Conservation (phyloP, 148 eudicot genomes). For the Linanthus parryae region DNA sequence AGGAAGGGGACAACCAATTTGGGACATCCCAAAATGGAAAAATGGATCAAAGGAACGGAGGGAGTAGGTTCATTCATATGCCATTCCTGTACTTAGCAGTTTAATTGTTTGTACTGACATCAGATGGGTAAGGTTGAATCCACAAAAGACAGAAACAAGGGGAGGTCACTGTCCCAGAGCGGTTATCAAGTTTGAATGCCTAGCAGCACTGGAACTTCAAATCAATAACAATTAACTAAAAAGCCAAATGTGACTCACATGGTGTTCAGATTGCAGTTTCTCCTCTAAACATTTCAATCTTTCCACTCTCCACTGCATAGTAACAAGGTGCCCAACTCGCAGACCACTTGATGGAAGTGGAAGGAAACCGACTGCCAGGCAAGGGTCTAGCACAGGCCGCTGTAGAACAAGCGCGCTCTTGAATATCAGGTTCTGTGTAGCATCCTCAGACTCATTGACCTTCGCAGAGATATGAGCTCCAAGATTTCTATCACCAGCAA, state of each 20-base stretch:
- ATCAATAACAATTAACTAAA: not conserved
- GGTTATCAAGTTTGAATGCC: not conserved
- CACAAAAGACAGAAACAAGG: no score
- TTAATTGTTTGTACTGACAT: no score
- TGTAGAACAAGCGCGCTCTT: constrained; percentile 78
- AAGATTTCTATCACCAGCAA: constrained; percentile 57
- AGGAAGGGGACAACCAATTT: no score
- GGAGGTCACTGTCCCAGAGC: not conserved
- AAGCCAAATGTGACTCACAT: constrained; percentile 32
- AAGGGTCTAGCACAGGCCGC: constrained; percentile 92
- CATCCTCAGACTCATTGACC: constrained; percentile 28
- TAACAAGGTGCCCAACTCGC: constrained; percentile 83
- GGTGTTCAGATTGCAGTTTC: constrained; percentile 28
- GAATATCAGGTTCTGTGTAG: constrained; percentile 42
- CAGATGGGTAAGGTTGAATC: no score
- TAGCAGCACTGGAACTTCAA: not conserved
- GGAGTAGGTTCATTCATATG: no score
- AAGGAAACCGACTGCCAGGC: constrained; percentile 95
- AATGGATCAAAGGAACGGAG: no score
- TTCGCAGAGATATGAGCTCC: constrained; percentile 82
- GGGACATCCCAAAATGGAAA: no score
- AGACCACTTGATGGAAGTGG: constrained; percentile 85
- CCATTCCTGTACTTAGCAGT: no score
- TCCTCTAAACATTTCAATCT: constrained; percentile 66
- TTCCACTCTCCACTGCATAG: constrained; percentile 94